A percentile compares a stretch with the other conserved stretches of the same genome.
Evolutionary conservation across 2,329 filamentous ascomycete genomes (phyloP).

Genomic region (Blumeria hordei): DNA sequence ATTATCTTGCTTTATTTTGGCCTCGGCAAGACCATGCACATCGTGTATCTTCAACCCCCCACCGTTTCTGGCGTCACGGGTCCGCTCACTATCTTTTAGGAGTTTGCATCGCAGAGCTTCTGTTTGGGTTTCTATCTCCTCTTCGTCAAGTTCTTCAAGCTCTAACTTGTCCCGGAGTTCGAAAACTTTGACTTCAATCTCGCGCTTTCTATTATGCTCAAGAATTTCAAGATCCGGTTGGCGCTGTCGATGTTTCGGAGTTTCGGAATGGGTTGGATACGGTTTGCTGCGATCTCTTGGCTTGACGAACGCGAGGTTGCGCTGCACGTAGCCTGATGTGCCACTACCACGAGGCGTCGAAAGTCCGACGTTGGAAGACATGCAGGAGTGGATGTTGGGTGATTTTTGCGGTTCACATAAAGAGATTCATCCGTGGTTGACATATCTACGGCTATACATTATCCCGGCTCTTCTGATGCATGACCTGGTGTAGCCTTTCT

Average conservation of each 20-base stretch:
- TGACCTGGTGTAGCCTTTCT: too few relatives aligned
- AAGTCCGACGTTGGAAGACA: slow-evolving; percentile 96
- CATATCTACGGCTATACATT: too few relatives aligned
- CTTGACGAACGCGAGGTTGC: slow-evolving; percentile 71
- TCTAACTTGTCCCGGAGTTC: slow-evolving; percentile 79
- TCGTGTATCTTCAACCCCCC: slow-evolving; percentile 67
- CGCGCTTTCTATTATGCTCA: slow-evolving; percentile 77
- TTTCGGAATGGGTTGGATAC: slow-evolving; percentile 44
- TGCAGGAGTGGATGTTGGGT: slow-evolving; percentile 18
- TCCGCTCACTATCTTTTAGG: slow-evolving; percentile 18
- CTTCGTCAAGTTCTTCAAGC: slow-evolving; percentile 70
- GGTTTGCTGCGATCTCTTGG: slow-evolving; percentile 47
- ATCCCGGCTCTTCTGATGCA: too few relatives aligned
- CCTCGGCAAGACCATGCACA: slow-evolving; percentile 85
- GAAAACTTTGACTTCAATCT: slow-evolving; percentile 82
- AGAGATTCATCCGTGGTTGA: background rate
- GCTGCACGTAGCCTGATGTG: slow-evolving; percentile 92
- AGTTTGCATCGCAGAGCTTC: slow-evolving; percentile 40
- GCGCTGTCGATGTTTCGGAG: slow-evolving; percentile 49
- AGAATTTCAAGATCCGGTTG: slow-evolving; percentile 82
- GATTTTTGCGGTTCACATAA: background rate
- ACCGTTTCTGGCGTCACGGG: background rate
- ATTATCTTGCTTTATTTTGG: slow-evolving; percentile 91
- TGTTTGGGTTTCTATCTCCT: slow-evolving; percentile 66
- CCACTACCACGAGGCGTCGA: slow-evolving; percentile 83